Percentiles rank a stretch among this genome's conserved stretches.
These are phyloP conservation scores for Dendrobium catenatum DNA, from an alignment of 106 monocot genomes.

Conservation along the genomic window DNA sequence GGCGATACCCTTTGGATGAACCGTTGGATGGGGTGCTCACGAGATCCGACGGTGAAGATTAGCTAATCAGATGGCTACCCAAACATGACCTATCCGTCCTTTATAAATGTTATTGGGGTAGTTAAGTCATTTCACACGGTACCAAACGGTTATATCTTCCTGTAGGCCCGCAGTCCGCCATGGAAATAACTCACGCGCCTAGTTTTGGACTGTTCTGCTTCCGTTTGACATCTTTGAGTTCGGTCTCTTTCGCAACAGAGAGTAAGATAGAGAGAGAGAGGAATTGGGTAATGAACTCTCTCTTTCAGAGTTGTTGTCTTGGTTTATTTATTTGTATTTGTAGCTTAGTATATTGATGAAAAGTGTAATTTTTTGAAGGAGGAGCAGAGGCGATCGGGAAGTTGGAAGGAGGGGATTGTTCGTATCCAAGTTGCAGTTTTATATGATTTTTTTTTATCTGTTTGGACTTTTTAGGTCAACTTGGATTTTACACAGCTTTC, in stretches of 20 bases:
- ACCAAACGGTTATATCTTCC: too few relatives aligned
- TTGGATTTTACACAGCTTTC: background rate
- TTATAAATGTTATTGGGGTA: background rate
- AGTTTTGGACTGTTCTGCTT: too few relatives aligned
- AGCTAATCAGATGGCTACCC: background rate
- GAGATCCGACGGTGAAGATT: background rate
- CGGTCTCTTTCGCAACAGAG: too few relatives aligned
- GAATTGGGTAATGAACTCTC: too few relatives aligned
- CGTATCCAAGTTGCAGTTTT: too few relatives aligned
- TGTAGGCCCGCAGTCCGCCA: too few relatives aligned
- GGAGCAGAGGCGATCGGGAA: background rate
- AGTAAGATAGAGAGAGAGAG: too few relatives aligned
- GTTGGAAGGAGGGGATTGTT: too few relatives aligned
- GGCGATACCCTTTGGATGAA: background rate
- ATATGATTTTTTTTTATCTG: background rate
- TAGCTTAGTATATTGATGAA: background rate
- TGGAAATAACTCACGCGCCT: too few relatives aligned
- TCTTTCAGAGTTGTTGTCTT: too few relatives aligned
- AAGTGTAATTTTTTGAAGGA: background rate
- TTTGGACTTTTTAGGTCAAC: background rate
- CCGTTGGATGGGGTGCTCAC: background rate
- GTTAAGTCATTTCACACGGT: background rate
- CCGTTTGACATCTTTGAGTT: too few relatives aligned
- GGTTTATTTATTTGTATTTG: background rate
- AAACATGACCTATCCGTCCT: background rate